Percentiles rank a stretch among this genome's conserved stretches.
Evolutionary conservation across 192 early-diverging fungal genomes (phyloP).

Genomic region (Backusella morwellensis): DNA sequence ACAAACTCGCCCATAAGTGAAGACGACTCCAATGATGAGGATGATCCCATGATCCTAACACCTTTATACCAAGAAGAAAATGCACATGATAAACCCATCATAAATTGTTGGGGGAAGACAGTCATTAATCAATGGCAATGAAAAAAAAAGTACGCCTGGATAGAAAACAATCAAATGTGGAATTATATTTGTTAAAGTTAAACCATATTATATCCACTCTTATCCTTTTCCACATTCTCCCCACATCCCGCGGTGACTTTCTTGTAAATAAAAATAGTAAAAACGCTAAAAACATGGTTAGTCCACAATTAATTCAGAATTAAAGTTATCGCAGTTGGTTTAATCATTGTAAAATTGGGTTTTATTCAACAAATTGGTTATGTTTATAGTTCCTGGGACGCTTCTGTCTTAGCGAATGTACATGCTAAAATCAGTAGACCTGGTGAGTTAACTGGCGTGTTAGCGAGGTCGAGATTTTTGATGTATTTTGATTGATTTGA

Average conservation of each 20-base stretch:
- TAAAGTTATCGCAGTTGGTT: background rate
- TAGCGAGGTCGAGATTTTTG: too few species aligned
- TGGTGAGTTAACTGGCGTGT: too few species aligned
- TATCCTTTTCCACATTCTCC: background rate
- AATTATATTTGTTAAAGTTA: background rate
- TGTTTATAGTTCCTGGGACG: too few species aligned
- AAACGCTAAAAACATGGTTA: background rate
- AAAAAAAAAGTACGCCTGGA: background rate
- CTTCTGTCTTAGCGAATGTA: too few species aligned
- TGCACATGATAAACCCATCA: background rate
- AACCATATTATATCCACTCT: background rate
- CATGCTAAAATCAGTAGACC: too few species aligned
- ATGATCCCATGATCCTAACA: background rate
- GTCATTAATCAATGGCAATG: background rate
- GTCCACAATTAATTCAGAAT: background rate
- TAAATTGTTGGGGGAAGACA: background rate
- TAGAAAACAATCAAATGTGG: too few species aligned
- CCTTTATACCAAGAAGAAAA: background rate
- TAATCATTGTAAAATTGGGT: too few species aligned
- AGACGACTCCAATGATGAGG: slow-evolving; percentile 11
- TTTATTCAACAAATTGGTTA: too few species aligned
- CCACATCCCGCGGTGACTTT: background rate
- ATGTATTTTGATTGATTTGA: too few species aligned
- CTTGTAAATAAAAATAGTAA: background rate
- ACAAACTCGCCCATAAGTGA: background rate